Conservation (phyloP, 495 filamentous ascomycete genomes). For the Coniosporium apollinis region DNA sequence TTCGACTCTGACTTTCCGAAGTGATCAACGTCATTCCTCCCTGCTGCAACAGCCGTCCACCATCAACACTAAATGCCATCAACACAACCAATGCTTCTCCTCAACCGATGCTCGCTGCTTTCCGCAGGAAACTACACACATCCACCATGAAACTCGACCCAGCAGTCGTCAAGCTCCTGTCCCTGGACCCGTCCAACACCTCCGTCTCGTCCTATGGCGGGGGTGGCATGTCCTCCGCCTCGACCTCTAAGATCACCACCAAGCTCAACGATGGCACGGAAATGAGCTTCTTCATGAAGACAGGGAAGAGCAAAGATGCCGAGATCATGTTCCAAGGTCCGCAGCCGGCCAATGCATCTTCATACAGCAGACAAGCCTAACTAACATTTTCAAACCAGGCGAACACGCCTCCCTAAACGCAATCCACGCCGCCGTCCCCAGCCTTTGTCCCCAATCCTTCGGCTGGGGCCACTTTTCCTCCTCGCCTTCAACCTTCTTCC, state of each 20-base stretch:
- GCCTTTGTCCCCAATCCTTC: constrained; percentile 55
- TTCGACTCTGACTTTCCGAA: too few species aligned
- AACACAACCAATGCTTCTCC: too few species aligned
- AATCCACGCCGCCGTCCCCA: constrained; percentile 51
- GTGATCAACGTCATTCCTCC: too few species aligned
- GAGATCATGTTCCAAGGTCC: constrained; percentile 53
- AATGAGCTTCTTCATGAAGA: constrained; percentile 69
- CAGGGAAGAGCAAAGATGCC: constrained; percentile 42
- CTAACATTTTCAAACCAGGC: constrained; percentile 25
- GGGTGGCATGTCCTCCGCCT: constrained; percentile 47
- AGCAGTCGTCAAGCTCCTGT: constrained; percentile 35
- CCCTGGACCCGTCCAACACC: constrained; percentile 40
- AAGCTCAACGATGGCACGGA: constrained; percentile 32
- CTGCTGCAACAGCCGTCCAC: too few species aligned
- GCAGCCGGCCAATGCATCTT: background rate
- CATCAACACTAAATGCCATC: too few species aligned
- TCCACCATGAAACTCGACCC: constrained; percentile 26
- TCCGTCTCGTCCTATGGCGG: constrained; percentile 46
- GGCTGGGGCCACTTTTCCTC: constrained; percentile 47
- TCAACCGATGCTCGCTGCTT: too few species aligned
- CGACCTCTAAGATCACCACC: constrained; percentile 50
- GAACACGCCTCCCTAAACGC: constrained; percentile 76
- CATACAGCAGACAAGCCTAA: constrained; percentile 3
- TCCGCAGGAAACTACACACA: background rate
- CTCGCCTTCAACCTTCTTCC: constrained; percentile 38